phyloP scores from a whole-genome alignment of 495 filamentous ascomycete genomes.

The Penicillium parvum region DNA sequence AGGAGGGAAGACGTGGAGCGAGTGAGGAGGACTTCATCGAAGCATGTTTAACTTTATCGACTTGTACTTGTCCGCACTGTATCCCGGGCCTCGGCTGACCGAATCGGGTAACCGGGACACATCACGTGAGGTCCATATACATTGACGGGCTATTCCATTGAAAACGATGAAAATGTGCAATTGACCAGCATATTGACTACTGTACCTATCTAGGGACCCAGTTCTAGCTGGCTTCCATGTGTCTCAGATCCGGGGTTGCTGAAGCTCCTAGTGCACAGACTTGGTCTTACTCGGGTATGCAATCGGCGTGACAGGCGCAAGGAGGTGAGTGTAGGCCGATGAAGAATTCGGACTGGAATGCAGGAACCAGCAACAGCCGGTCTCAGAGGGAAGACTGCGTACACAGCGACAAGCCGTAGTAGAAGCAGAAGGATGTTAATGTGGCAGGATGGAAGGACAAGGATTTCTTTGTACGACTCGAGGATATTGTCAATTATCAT shows the following conservation, averaged over 20 bases:
- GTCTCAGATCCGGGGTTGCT: not conserved
- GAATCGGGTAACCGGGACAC: slow-evolving; percentile 3
- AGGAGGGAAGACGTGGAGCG: not conserved
- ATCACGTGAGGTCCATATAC: slow-evolving; percentile 1
- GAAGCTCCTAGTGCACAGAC: not conserved
- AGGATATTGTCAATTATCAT: not conserved
- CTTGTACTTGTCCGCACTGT: too few relatives aligned
- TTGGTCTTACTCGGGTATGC: slow-evolving; percentile 19
- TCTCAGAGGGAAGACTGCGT: not conserved
- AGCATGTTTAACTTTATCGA: not conserved
- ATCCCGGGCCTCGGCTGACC: slow-evolving; percentile 13
- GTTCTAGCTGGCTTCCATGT: not conserved
- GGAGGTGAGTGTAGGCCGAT: slow-evolving; percentile 12
- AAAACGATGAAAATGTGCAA: not conserved
- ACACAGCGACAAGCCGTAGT: too few relatives aligned
- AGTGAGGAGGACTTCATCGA: not conserved
- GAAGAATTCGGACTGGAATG: slow-evolving; percentile 22
- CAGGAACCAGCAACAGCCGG: not conserved
- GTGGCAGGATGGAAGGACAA: not conserved
- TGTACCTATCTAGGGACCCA: too few relatives aligned
- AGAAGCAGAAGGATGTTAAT: not conserved
- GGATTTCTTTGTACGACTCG: not conserved
- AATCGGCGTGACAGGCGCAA: slow-evolving; percentile 18
- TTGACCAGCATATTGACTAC: too few relatives aligned
- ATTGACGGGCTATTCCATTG: too few relatives aligned